These are phyloP conservation scores for Macrotyloma uniflorum DNA, from an alignment of 306 rosid genomes.

Conservation along the genomic window DNA sequence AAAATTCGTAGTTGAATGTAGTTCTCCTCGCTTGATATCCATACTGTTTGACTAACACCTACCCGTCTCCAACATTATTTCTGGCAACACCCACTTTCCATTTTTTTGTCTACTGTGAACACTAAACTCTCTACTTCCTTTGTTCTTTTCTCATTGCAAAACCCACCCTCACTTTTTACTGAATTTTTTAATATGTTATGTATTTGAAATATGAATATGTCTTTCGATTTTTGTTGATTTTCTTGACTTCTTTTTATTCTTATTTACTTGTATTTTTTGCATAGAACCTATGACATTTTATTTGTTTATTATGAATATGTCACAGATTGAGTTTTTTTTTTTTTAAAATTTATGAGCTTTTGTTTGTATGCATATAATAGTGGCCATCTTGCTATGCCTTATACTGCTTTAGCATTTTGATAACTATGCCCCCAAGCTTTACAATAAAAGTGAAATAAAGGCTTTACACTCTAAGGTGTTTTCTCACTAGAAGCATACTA, in stretches of 20 bases:
- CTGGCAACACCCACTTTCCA: too few species aligned
- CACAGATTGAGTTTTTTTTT: background rate
- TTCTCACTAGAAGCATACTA: too few species aligned
- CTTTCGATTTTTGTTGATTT: background rate
- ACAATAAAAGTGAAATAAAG: too few species aligned
- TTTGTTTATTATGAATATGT: background rate
- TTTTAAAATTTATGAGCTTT: background rate
- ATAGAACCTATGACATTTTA: background rate
- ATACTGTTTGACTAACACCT: background rate
- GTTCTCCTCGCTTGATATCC: background rate
- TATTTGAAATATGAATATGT: background rate
- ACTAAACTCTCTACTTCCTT: background rate
- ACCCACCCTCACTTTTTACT: background rate
- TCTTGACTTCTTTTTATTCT: background rate
- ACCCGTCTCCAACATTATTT: background rate
- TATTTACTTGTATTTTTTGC: background rate
- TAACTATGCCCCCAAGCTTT: too few species aligned
- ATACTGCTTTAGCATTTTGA: background rate
- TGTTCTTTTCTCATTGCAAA: background rate
- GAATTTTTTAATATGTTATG: background rate
- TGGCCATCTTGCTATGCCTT: background rate
- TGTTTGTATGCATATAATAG: background rate
- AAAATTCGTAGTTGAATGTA: background rate
- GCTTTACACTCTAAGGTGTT: too few species aligned
- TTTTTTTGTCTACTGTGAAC: background rate